These are phyloP conservation scores for Lactuca sativa DNA, from an alignment of 129 eudicot genomes.

Conservation along the genomic window DNA sequence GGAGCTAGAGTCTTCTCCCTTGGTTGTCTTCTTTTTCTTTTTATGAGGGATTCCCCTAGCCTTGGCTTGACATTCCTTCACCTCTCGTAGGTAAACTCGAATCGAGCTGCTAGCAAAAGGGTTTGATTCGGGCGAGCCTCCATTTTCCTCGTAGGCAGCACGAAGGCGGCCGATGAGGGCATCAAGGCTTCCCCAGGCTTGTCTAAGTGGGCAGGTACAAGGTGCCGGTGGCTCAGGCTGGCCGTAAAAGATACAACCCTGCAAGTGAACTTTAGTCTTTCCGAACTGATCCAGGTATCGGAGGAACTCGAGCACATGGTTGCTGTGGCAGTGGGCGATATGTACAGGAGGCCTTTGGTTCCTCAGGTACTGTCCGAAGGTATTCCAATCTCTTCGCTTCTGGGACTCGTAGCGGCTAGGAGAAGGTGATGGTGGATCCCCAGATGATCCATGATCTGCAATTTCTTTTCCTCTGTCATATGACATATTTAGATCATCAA, in stretches of 20 bases:
- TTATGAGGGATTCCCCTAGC: slow-evolving; percentile 74
- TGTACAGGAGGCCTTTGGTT: slow-evolving; percentile 56
- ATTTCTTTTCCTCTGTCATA: slow-evolving; percentile 42
- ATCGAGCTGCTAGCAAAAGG: slow-evolving; percentile 60
- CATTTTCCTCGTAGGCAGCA: slow-evolving; percentile 77
- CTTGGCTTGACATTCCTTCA: slow-evolving; percentile 64
- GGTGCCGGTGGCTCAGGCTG: slow-evolving; percentile 79
- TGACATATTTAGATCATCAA: slow-evolving; percentile 10
- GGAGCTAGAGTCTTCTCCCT: slow-evolving; percentile 31
- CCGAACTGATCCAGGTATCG: slow-evolving; percentile 65
- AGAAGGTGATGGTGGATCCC: slow-evolving; percentile 28
- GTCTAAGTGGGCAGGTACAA: slow-evolving; percentile 59
- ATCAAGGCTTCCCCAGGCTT: slow-evolving; percentile 82
- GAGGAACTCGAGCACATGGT: slow-evolving; percentile 61
- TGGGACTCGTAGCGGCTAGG: slow-evolving; percentile 76
- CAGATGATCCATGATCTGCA: slow-evolving; percentile 36
- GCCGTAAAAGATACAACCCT: slow-evolving; percentile 61
- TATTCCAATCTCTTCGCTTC: slow-evolving; percentile 70
- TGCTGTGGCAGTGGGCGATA: slow-evolving; percentile 52
- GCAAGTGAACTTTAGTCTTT: slow-evolving; percentile 66
- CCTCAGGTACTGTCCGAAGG: slow-evolving; percentile 60
- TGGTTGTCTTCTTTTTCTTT: slow-evolving; percentile 48
- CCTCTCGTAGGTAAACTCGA: slow-evolving; percentile 56
- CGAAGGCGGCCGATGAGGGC: slow-evolving; percentile 69
- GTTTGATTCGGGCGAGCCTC: slow-evolving; percentile 59